Base-by-base conservation (phyloP, 805 yeast species). In the Ogataea populi-albae region DNA sequence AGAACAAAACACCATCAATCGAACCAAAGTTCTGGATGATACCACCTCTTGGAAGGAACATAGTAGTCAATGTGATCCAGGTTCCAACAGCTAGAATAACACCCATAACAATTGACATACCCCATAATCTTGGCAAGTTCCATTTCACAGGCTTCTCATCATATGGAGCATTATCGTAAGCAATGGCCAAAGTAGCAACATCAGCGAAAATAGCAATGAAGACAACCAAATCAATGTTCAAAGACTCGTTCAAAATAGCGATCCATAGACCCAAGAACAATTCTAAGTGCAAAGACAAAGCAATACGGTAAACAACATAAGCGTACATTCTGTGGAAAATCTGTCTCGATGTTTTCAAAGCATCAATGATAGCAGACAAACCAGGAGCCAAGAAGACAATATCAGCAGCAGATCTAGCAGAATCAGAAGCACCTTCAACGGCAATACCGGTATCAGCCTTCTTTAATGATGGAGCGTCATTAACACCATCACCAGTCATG, bases 401-500 rank as follows among this genome's bases (percentile, higher is more conserved):
- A 73, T 86, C 96, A 60, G 95, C 89, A 70, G 96, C 96, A 59
- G 95, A 86, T 75, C 93, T 81, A 54, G 96, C 96, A 68, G 95
- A 91, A 73, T 86, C 96, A 55, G 95, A 84, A 60, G 95, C 89
- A 81, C 95, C 96, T 75, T 87, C 95, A 68, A 87, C 96, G 62
- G 97, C 96, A 75, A 88, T 88, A 82, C 97, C 97, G 54, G 86
- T 79, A 62, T 81, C 88, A 57, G 94, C 95, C 79, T 87, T 87
- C 87, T 87, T 87, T 72, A 87, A 79, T 50, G 96, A 87, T 61
- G 96, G 96, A 59, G 96, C 95, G 73, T 87, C 96, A 77, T 87
- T 87, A 65, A 87, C 96, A 86, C 96, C 96, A 66, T 87, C 96
- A 84, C 96, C 96, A 76, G 96, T 87, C 96, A 87, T 87, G 70